A percentile compares a stretch with the other conserved stretches of the same genome.
These are phyloP conservation scores for Orobanche coerulescens DNA, from an alignment of 257 asterid species.

Conservation along the genomic window DNA sequence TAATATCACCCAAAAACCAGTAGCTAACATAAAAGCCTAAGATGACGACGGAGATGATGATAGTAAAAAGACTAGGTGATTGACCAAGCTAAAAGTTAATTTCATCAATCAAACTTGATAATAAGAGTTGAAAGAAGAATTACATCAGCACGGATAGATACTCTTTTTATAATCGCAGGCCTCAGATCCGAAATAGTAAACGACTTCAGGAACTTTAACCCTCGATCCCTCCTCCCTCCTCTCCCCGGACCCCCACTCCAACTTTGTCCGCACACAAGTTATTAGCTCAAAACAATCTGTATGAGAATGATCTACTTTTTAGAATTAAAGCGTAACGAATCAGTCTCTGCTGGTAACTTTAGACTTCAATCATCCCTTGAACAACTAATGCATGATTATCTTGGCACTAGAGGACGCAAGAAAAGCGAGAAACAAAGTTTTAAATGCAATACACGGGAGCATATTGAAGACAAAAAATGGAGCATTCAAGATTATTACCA, in stretches of 20 bases:
- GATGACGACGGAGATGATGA: not conserved
- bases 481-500: not conserved
- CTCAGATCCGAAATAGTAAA: constrained; percentile 5
- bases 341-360: not conserved
- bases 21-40: not conserved
- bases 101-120: not conserved
- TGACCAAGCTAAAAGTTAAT: not conserved
- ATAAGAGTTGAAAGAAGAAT: not conserved
- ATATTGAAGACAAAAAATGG: constrained; percentile 1
- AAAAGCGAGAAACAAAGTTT: not conserved
- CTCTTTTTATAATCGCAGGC: not conserved
- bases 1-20: not conserved
- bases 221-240: not conserved
- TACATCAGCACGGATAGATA: constrained; percentile 1
- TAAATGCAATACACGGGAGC: constrained; percentile 1
- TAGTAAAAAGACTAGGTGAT: not conserved
- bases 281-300: not conserved
- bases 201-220: constrained; percentile 3
- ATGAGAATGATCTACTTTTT: not conserved
- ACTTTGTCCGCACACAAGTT: no score
- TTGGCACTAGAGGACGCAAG: not conserved
- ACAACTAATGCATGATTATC: not conserved
- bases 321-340: not conserved
- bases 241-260: no score
- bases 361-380: constrained; percentile 1